Percentiles rank a stretch among this genome's conserved stretches.
Conservation (phyloP, 768 basidiomycete genomes). For the Strobilomyces confusus region DNA sequence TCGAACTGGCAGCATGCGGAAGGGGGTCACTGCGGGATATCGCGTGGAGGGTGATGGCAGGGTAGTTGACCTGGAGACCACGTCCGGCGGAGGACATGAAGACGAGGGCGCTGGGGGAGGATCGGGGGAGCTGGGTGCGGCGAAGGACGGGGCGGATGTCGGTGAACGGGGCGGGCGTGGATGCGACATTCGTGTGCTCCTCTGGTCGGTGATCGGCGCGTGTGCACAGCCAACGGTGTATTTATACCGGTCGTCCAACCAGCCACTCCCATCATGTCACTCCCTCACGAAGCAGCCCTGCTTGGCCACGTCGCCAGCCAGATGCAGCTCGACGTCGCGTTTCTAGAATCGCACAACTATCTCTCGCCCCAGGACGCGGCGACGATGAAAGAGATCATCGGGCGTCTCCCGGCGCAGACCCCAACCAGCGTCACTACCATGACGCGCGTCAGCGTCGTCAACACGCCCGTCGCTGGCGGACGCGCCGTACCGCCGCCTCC, state of each 20-base stretch:
- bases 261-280: conserved; percentile 16
- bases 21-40: conserved; percentile 72
- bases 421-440: conserved; percentile 13
- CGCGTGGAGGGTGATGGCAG: conserved; percentile 89
- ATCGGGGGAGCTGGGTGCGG: conserved; percentile 48
- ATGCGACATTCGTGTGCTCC: conserved; percentile 62
- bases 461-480: background rate
- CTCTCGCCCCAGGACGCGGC: conserved; percentile 47
- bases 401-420: conserved; percentile 38
- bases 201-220: too few relatives aligned
- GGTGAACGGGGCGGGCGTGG: conserved; percentile 80
- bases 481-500: conserved; percentile 20
- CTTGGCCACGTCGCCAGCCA: conserved; percentile 58
- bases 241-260: conserved; percentile 5
- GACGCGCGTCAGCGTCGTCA: conserved; percentile 11
- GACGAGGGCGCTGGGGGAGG: conserved; percentile 55
- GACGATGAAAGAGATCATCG: conserved; percentile 39
- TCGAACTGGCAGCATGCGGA: conserved; percentile 95
- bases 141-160: conserved; percentile 82
- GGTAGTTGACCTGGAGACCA: conserved; percentile 86
- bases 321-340: conserved; percentile 53
- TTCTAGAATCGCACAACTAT: conserved; percentile 52
- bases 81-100: conserved; percentile 68
- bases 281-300: conserved; percentile 39
- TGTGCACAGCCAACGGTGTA: conserved; percentile 14